These are phyloP conservation scores for Chaetomium strumarium DNA, from an alignment of 2,329 filamentous ascomycete species.

Conservation along the genomic window DNA sequence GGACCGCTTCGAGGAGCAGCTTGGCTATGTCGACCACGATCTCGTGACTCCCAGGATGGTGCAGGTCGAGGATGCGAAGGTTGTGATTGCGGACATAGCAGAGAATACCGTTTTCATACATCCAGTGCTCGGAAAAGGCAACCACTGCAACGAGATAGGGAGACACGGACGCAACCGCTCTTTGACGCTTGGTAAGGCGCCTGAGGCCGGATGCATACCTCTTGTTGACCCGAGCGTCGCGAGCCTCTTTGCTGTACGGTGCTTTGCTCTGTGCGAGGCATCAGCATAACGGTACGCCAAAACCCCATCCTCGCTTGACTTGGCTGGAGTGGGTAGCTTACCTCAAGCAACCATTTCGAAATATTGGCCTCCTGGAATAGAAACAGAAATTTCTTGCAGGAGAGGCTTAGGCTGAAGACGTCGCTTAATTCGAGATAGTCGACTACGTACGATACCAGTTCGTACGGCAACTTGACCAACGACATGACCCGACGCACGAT, in stretches of 20 bases:
- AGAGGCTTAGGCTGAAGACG: constrained; percentile 49
- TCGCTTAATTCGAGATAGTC: constrained; percentile 51
- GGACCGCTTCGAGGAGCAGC: constrained; percentile 34
- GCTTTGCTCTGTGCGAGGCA: constrained; percentile 29
- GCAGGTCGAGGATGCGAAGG: constrained; percentile 56
- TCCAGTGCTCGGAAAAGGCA: constrained; percentile 54
- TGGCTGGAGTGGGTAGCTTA: constrained; percentile 28
- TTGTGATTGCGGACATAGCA: constrained; percentile 51
- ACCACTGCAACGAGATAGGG: constrained; percentile 58
- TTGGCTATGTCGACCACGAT: constrained; percentile 48
- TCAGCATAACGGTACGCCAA: constrained; percentile 11
- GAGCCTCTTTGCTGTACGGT: constrained; percentile 29
- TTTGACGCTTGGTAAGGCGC: constrained; percentile 54
- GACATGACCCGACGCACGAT: constrained; percentile 26
- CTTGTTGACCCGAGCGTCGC: constrained; percentile 27
- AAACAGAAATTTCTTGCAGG: constrained; percentile 45
- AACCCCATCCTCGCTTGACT: not conserved
- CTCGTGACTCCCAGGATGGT: constrained; percentile 43
- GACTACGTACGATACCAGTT: constrained; percentile 57
- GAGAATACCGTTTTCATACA: constrained; percentile 58
- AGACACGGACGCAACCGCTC: constrained; percentile 53
- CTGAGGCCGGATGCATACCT: constrained; percentile 49
- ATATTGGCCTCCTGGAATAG: constrained; percentile 50
- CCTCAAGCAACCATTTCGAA: constrained; percentile 53
- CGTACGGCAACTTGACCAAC: constrained; percentile 48